Conservation (phyloP, 2,329 filamentous ascomycete genomes). For the Canariomyces notabilis region DNA sequence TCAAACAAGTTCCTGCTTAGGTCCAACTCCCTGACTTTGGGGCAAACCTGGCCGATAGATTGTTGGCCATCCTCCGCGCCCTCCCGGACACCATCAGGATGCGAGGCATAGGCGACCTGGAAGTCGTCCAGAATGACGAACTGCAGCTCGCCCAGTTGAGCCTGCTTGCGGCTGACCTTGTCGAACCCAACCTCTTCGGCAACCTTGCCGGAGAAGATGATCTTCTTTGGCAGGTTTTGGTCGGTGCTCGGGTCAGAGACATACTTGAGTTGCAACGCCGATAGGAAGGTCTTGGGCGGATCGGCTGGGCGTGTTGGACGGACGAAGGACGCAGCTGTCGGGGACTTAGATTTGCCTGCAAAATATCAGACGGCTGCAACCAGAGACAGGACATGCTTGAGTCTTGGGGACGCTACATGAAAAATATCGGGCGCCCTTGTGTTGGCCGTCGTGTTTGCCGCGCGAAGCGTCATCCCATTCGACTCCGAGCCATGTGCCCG, state of each 20-base stretch:
- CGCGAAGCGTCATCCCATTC: constrained; percentile 89
- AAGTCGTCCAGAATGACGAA: constrained; percentile 79
- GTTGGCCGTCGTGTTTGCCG: constrained; percentile 86
- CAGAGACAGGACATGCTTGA: not conserved
- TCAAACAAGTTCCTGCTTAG: constrained; percentile 79
- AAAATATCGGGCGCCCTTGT: constrained; percentile 77
- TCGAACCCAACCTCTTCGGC: constrained; percentile 94
- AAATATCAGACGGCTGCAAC: not conserved
- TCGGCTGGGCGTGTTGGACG: constrained; percentile 70
- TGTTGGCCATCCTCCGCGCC: constrained; percentile 31
- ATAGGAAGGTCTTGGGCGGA: constrained; percentile 64
- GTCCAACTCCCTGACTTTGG: constrained; percentile 72
- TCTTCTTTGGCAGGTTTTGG: constrained; percentile 41
- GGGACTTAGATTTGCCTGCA: constrained; percentile 54
- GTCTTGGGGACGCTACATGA: constrained; percentile 52
- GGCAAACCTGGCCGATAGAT: constrained; percentile 49
- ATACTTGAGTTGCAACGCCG: constrained; percentile 81
- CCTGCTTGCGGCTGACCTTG: constrained; percentile 77
- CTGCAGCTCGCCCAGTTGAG: constrained; percentile 69
- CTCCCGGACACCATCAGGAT: constrained; percentile 27
- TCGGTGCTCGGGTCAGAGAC: constrained; percentile 49
- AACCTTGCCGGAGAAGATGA: constrained; percentile 72
- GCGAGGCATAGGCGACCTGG: constrained; percentile 45
- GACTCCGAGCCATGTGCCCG: constrained; percentile 82
- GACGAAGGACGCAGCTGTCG: constrained; percentile 80